Conservation (phyloP, 352 stramenopile species). For the Pythium dissimile region DNA sequence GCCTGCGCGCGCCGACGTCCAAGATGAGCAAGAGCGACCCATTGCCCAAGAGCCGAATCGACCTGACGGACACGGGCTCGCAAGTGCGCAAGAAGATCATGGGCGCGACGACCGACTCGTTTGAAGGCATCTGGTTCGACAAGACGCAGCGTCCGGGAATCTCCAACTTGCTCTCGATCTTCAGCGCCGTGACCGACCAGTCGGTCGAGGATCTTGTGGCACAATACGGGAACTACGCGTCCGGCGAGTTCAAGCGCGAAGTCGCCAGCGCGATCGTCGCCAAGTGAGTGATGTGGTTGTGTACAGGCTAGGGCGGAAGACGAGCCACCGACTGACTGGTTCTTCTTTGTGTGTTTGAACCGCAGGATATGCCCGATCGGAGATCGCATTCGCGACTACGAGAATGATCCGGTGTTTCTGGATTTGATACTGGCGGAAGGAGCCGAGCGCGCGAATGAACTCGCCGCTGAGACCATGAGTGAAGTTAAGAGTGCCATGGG, state of each 20-base stretch:
- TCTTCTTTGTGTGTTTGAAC: conserved; percentile 3
- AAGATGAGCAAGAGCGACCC: conserved; percentile 99
- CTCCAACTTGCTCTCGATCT: conserved; percentile 95
- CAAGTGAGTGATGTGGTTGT: conserved; percentile 51
- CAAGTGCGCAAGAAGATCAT: conserved; percentile 83
- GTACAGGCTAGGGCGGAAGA: no score
- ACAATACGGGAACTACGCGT: conserved; percentile 55
- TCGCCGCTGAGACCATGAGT: conserved; percentile 67
- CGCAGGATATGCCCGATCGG: conserved; percentile 92
- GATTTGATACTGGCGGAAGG: conserved; percentile 88
- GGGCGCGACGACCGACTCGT: conserved; percentile 87
- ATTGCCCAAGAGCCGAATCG: conserved; percentile 91
- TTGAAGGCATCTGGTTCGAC: conserved; percentile 80
- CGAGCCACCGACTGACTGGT: neutral
- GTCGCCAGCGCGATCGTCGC: conserved; percentile 94
- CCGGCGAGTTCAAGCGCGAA: conserved; percentile 94
- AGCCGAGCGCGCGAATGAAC: conserved; percentile 49
- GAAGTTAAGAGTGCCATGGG: conserved; percentile 78
- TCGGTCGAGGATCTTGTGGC: conserved; percentile 72
- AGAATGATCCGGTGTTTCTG: conserved; percentile 90
- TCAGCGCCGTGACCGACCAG: conserved; percentile 64
- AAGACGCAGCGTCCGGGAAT: conserved; percentile 92
- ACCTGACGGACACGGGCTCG: conserved; percentile 83
- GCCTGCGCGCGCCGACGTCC: conserved; percentile 91
- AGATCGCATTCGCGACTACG: conserved; percentile 89